Conservation (phyloP, 257 asterid genomes). For the Perilla frutescens region DNA sequence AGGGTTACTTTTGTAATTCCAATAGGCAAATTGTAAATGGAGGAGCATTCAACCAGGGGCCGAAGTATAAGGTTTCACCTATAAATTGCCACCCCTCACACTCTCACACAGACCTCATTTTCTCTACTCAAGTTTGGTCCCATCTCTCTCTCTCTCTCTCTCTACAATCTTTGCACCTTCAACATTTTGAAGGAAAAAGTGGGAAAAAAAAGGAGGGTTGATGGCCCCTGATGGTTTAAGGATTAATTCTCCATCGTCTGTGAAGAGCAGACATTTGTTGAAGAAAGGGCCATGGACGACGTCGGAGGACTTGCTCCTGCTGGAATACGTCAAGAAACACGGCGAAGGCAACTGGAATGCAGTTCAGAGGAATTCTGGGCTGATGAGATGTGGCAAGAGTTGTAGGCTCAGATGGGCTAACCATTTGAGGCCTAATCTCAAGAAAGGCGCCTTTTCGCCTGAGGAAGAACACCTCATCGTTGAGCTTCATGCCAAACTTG, state of each 20-base stretch:
- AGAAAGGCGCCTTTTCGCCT: constrained; percentile 59
- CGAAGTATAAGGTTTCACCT: constrained; percentile 63
- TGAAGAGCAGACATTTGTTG: constrained; percentile 31
- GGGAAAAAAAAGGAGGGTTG: constrained; percentile 1
- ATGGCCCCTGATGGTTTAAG: constrained; percentile 60
- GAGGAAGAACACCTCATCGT: constrained; percentile 54
- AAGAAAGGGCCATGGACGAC: constrained; percentile 87
- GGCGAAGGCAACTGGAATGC: constrained; percentile 87
- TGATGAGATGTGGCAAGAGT: constrained; percentile 71
- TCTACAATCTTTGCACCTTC: constrained; percentile 20
- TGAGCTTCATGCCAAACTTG: constrained; percentile 60
- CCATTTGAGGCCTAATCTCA: constrained; percentile 62
- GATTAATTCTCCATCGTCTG: constrained; percentile 1
- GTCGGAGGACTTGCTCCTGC: constrained; percentile 57
- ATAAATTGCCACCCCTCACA: constrained; percentile 55
- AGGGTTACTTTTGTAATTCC: not conserved
- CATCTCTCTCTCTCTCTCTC: constrained; percentile 31
- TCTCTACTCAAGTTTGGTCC: constrained; percentile 38
- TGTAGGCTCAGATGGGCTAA: constrained; percentile 64
- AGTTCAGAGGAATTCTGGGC: constrained; percentile 65
- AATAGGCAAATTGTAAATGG: constrained; percentile 37
- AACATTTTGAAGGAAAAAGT: not conserved
- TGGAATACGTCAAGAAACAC: constrained; percentile 62
- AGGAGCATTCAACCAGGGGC: constrained; percentile 66
- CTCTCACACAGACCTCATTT: constrained; percentile 48